Base-by-base conservation (phyloP, 257 asterid genomes). In the Salvia rosmarinus region DNA sequence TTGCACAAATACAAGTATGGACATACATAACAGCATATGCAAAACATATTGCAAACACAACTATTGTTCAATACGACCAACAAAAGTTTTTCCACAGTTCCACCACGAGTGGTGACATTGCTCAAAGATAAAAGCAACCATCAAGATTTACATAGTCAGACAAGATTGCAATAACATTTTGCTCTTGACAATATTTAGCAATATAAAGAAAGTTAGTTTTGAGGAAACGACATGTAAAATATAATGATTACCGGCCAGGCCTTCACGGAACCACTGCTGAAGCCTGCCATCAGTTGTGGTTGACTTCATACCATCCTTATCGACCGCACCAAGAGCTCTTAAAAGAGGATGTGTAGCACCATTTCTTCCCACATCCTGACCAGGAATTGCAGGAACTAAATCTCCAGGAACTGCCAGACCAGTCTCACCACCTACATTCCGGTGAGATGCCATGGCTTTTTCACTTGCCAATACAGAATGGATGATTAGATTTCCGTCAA, bases 191-290 rank as follows among this genome's bases (percentile, higher is more conserved):
- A 68, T 16, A 69, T 57, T 64, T 49, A 70, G 54, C 43, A 43
- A 55, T 21, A 34, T 43, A 77, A 20, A 50, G 28, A 51, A 2
- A 6, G 7, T 67, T 25, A 5, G 21, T 6, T 37, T 37, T 20
- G 2, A 5, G 10, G 19, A 52, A 51, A 67, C 11, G 32, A 57
- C 19, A 39, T 47, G 73, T 37, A 55, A 63, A 44, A 17, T 69
- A 11, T n/a, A 59, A 39, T 25, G 37, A 61, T 79, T 80, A 94
- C 99, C 99, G 1, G 96, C 96, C 75, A 91, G 95, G 69, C 99
- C 99, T 87, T 95, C 99, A 55, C 88, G 96, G 84, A 89, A 95
- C 99, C 98, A 95, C 55, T 95, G 93, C 63, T 95, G 99, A 72
- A 89, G 89, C 69, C 75, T 83, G 67, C 95, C 95, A 90, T 90